These are phyloP conservation scores for Solanum phureja DNA, from an alignment of 257 asterid genomes.

Conservation along the genomic window DNA sequence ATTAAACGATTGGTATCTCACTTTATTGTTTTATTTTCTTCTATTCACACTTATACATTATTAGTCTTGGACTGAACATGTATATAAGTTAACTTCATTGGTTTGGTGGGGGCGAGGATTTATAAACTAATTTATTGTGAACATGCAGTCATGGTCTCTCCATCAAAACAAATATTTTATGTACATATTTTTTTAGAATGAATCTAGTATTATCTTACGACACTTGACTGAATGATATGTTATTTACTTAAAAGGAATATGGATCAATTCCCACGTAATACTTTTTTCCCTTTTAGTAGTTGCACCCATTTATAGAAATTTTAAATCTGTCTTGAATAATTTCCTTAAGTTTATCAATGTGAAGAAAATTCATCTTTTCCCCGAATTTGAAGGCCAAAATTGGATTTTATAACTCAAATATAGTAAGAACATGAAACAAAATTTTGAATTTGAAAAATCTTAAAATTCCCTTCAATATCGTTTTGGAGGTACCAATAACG, in stretches of 20 bases:
- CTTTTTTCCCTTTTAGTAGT: background rate
- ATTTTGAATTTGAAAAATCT: background rate
- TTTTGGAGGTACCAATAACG: background rate
- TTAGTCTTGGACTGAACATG: background rate
- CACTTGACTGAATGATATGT: background rate
- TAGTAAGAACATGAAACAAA: too few relatives aligned
- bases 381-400: background rate
- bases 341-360: background rate
- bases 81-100: background rate
- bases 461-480: background rate
- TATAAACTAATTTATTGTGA: background rate
- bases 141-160: background rate
- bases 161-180: background rate
- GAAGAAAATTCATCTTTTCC: background rate
- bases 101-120: background rate
- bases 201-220: background rate
- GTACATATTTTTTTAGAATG: too few relatives aligned
- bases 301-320: background rate
- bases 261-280: background rate
- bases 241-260: too few relatives aligned
- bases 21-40: background rate
- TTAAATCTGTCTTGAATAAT: background rate
- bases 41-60: background rate
- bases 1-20: background rate
- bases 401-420: background rate